A percentile compares a stretch with the other conserved stretches of the same genome.
Evolutionary conservation across 2,329 filamentous ascomycete genomes (phyloP).

Genomic region (Atkinsonella hypoxylon): DNA sequence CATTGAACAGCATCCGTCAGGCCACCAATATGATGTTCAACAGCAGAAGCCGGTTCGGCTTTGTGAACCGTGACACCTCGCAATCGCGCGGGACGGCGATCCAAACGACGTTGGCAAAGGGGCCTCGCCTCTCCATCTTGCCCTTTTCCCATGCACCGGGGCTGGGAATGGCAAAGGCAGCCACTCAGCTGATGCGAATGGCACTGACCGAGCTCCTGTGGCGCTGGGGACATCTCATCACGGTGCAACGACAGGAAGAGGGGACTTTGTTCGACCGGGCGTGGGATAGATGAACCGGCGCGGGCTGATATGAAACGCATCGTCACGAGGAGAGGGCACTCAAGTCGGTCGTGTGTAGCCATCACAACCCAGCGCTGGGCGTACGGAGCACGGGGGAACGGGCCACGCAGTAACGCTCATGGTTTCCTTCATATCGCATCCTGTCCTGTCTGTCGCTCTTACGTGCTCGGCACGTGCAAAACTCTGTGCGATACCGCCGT

Average conservation of each 20-base stretch:
- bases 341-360: too few species aligned
- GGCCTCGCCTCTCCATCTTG: not conserved
- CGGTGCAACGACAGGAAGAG: not conserved
- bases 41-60: not conserved
- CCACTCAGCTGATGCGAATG: not conserved
- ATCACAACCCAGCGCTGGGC: too few species aligned
- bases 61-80: constrained; percentile 1
- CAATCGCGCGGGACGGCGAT: not conserved
- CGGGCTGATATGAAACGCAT: too few species aligned
- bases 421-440: too few species aligned
- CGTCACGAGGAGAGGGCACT: too few species aligned
- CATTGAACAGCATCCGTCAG: not conserved
- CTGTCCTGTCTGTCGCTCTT: not conserved
- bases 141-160: not conserved
- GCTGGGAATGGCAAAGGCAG: not conserved
- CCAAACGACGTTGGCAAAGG: too few species aligned
- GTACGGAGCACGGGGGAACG: too few species aligned
- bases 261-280: not conserved
- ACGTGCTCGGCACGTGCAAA: constrained; percentile 1
- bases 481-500: not conserved
- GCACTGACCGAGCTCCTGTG: not conserved
- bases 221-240: not conserved
- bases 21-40: not conserved
- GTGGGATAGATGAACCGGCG: too few species aligned
- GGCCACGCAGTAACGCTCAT: too few species aligned